Evolutionary conservation across 257 asterid species (phyloP).

Genomic region (Nicotiana benthamiana): DNA sequence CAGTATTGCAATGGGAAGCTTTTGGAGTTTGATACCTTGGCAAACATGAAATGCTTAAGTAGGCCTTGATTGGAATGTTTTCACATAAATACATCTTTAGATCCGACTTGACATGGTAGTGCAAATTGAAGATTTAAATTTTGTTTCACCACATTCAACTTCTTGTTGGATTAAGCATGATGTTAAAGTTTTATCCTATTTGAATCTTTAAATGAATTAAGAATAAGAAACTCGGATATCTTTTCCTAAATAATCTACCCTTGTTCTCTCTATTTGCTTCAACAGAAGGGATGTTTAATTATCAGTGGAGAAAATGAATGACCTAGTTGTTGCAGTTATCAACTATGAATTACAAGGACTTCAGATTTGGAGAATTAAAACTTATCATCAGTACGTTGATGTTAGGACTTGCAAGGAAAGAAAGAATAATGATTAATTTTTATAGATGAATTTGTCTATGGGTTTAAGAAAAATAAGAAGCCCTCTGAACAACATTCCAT

Average conservation of each 20-base stretch:
- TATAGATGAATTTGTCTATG: neutral
- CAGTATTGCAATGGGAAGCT: neutral
- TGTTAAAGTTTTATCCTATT: neutral
- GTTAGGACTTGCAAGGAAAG: no score
- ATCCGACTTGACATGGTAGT: neutral
- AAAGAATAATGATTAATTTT: no score
- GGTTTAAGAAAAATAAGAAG: neutral
- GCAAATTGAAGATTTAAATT: neutral
- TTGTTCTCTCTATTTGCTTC: no score
- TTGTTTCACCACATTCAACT: neutral
- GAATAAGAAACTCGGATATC: no score
- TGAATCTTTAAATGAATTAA: no score
- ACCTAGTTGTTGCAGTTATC: neutral
- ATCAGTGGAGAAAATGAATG: no score
- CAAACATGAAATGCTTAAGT: neutral
- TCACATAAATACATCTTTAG: neutral
- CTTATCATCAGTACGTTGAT: no score
- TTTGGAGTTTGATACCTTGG: neutral
- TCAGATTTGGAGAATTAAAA: no score
- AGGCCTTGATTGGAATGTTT: neutral
- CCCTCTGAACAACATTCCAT: neutral
- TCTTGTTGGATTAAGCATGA: neutral
- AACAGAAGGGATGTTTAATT: no score
- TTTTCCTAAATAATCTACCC: no score
- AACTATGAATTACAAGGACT: neutral